phyloP scores from a whole-genome alignment of 106 monocot genomes.

The Phalaenopsis aphrodite region DNA sequence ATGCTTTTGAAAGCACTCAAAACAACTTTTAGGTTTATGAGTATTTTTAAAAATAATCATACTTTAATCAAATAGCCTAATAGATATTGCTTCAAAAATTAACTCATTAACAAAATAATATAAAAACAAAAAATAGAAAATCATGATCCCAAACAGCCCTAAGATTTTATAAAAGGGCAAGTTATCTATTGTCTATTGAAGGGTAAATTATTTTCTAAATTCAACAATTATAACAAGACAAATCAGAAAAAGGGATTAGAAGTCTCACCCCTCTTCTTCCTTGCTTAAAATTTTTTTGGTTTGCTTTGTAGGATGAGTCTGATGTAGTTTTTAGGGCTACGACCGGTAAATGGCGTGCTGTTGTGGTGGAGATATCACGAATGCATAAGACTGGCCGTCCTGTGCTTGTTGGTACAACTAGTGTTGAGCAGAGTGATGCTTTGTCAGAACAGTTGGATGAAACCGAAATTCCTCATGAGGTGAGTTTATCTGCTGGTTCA shows the following conservation, averaged over 20 bases:
- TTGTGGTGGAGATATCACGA: slow-evolving; percentile 89
- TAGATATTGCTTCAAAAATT: too few species aligned
- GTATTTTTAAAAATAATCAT: too few species aligned
- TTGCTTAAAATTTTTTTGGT: not conserved
- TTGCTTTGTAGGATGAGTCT: slow-evolving; percentile 74
- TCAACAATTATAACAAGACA: not conserved
- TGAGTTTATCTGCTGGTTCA: slow-evolving; percentile 13
- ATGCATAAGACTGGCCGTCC: slow-evolving; percentile 94
- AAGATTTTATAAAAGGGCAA: too few species aligned
- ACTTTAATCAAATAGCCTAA: too few species aligned
- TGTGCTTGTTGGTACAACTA: slow-evolving; percentile 99
- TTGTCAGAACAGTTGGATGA: slow-evolving; percentile 74
- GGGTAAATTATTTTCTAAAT: not conserved
- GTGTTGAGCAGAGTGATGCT: slow-evolving; percentile 95
- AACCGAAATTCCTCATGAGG: slow-evolving; percentile 90
- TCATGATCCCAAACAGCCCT: too few species aligned
- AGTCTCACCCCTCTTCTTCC: too few species aligned
- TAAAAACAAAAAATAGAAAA: too few species aligned
- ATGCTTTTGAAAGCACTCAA: too few species aligned
- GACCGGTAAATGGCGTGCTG: slow-evolving; percentile 93
- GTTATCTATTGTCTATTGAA: not conserved
- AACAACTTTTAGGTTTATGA: too few species aligned
- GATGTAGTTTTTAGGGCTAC: slow-evolving; percentile 94
- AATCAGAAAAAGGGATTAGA: not conserved
- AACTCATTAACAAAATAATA: too few species aligned